Conservation (phyloP, 1,284 basidiomycete species). For the Melampsora americana region DNA sequence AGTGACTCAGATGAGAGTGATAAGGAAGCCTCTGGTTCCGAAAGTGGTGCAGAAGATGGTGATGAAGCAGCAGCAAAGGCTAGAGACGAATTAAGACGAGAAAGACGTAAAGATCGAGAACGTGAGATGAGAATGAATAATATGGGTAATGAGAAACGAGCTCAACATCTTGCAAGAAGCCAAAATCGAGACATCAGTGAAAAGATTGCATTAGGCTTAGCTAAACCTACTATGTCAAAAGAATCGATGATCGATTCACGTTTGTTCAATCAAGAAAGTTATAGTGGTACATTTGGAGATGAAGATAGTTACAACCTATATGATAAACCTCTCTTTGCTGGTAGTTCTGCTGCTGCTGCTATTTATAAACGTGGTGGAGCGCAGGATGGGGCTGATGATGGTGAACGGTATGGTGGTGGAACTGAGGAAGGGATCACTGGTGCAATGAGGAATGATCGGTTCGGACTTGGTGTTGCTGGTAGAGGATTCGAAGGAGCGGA, state of each 20-base stretch:
- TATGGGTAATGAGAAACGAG: slow-evolving; percentile 95
- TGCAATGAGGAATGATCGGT: slow-evolving; percentile 88
- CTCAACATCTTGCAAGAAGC: slow-evolving; percentile 88
- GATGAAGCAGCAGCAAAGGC: slow-evolving; percentile 82
- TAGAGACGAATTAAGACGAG: slow-evolving; percentile 82
- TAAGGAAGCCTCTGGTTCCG: slow-evolving; percentile 19
- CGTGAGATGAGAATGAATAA: slow-evolving; percentile 98
- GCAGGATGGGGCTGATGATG: slow-evolving; percentile 64
- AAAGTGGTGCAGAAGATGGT: slow-evolving; percentile 55
- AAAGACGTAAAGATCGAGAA: slow-evolving; percentile 89
- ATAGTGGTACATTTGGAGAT: slow-evolving; percentile 76
- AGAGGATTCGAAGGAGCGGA: slow-evolving; percentile 80
- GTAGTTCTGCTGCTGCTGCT: slow-evolving; percentile 89
- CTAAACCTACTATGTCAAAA: slow-evolving; percentile 90
- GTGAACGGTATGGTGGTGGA: slow-evolving; percentile 81
- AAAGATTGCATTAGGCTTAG: slow-evolving; percentile 94
- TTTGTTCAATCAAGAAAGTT: slow-evolving; percentile 91
- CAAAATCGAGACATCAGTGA: slow-evolving; percentile 99
- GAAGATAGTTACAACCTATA: slow-evolving; percentile 92
- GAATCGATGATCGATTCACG: slow-evolving; percentile 95
- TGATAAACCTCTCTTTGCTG: slow-evolving; percentile 92
- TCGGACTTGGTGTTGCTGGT: slow-evolving; percentile 76
- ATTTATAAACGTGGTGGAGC: slow-evolving; percentile 87
- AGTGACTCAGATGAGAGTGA: slow-evolving; percentile 46
- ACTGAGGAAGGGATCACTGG: slow-evolving; percentile 88